Conservation (phyloP, 108 stramenopile genomes). For the Cyclotella sp. region DNA sequence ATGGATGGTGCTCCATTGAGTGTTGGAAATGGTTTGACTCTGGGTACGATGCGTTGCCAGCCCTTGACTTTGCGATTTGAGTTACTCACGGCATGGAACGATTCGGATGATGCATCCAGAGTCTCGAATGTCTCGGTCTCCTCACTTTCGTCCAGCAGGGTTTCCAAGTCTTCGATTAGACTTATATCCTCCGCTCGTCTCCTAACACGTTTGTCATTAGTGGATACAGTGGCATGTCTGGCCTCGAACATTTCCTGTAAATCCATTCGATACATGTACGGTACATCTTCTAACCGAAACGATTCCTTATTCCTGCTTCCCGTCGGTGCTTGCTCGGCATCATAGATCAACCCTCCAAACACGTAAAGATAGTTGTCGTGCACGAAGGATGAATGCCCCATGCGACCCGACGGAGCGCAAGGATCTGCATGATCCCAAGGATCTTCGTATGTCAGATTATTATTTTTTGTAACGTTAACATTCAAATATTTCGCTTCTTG, state of each 20-base stretch:
- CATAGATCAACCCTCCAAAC: constrained; percentile 59
- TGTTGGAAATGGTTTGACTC: constrained; percentile 35
- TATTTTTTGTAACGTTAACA: not conserved
- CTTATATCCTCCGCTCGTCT: not conserved
- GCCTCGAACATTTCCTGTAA: constrained; percentile 43
- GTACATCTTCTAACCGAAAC: constrained; percentile 53
- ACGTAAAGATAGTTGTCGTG: constrained; percentile 51
- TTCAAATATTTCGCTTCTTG: constrained; percentile 35
- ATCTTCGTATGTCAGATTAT: constrained; percentile 14
- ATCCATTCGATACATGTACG: constrained; percentile 47
- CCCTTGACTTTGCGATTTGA: constrained; percentile 28
- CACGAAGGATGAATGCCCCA: constrained; percentile 53
- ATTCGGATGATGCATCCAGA: not conserved
- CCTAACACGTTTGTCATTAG: not conserved
- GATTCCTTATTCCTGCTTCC: constrained; percentile 23
- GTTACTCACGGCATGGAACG: not conserved
- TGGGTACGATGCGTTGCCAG: constrained; percentile 52
- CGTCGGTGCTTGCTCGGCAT: constrained; percentile 29
- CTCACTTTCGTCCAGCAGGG: not conserved
- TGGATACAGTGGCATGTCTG: constrained; percentile 5
- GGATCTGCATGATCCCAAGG: constrained; percentile 38
- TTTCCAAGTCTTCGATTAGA: not conserved
- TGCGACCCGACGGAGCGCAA: constrained; percentile 45
- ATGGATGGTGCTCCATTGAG: constrained; percentile 9
- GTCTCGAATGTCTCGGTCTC: not conserved